Base-by-base conservation (phyloP, 176 grass and related monocot genomes). In the Cenchrus americanus region DNA sequence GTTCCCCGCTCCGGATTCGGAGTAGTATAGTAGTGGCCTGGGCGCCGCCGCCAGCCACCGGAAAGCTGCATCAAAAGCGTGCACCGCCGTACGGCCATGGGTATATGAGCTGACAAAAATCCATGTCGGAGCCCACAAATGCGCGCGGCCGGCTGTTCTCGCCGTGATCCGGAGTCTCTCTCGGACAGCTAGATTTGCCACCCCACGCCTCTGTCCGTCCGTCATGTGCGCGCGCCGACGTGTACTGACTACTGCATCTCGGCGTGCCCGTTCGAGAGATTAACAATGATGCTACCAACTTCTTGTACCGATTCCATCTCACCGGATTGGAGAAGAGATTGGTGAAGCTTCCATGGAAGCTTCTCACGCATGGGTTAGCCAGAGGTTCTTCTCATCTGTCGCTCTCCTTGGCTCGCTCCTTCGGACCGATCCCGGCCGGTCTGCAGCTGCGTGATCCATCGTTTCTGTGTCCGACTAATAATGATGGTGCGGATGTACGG, bases 161-260 rank as follows among this genome's bases (percentile, higher is more conserved):
- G 26, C 53, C 51, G 34, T 83, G 64, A 53, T 55, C 73, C 57
- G 32, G 48, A 50, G 27, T 30, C 43, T 1, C 32, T 30, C 43
- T 1, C 32, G 12, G 10, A 37, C 64, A 58, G 75, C 62, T 83
- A 79, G 71, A 66, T 78, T 66, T 84, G 80, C 74, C 66, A 18
- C 54, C 26, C 11, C 65, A 75, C 75, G 34, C 34, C 3, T 34
- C 3, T 34, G 32, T 37, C 34, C 66, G 81, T 88, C 67, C 9
- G 11, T 59, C 81, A 66, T 88, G 86, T 84, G 58, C 58, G 81
- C 78, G 86, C 81, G 73, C 75, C 86, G 81, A 37, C 75, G 8
- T 74, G 62, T 80, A n/a, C 46, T 30, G 27, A 30, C 27, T 30
- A 30, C 27, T 52, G 18, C 62, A 32, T 12, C 53, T 57, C 18